A percentile compares a stretch with the other conserved stretches of the same genome.
These are phyloP conservation scores for Elsinoe batatas DNA, from an alignment of 2,329 filamentous ascomycete species.

Conservation along the genomic window DNA sequence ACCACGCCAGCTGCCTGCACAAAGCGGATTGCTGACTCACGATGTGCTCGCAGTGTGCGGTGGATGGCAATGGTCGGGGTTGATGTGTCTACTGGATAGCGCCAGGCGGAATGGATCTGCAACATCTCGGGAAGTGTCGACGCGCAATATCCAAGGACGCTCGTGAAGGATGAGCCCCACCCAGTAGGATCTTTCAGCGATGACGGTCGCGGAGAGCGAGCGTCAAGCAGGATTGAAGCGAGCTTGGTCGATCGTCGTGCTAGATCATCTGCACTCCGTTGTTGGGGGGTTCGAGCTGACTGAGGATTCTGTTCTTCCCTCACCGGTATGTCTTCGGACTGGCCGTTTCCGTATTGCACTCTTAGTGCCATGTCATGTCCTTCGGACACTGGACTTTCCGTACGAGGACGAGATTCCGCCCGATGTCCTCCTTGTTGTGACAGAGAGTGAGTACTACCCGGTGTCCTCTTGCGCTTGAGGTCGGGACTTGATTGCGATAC, in stretches of 20 bases:
- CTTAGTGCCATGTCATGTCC: slow-evolving; percentile 40
- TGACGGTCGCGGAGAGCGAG: slow-evolving; percentile 24
- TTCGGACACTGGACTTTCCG: slow-evolving; percentile 27
- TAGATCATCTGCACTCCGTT: slow-evolving; percentile 45
- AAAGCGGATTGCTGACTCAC: slow-evolving; percentile 49
- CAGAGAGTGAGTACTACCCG: slow-evolving; percentile 31
- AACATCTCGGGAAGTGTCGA: slow-evolving; percentile 47
- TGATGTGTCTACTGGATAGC: slow-evolving; percentile 49
- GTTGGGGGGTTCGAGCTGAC: slow-evolving; percentile 38
- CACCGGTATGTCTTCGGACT: slow-evolving; percentile 49
- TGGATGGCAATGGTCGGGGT: slow-evolving; percentile 45
- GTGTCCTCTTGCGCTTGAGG: slow-evolving; percentile 50
- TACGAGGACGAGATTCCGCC: slow-evolving; percentile 39
- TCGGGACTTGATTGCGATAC: slow-evolving; percentile 21
- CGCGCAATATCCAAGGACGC: slow-evolving; percentile 28
- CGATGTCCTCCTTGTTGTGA: slow-evolving; percentile 24
- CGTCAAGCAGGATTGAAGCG: slow-evolving; percentile 46
- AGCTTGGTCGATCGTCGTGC: slow-evolving; percentile 46
- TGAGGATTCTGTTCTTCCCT: slow-evolving; percentile 17
- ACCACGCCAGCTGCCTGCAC: slow-evolving; percentile 53
- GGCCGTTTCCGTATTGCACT: slow-evolving; percentile 50
- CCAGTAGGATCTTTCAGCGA: slow-evolving; percentile 23
- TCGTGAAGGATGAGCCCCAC: slow-evolving; percentile 34
- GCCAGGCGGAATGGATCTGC: slow-evolving; percentile 45
- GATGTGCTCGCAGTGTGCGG: slow-evolving; percentile 45